Evolutionary conservation across 148 eudicot species (phyloP).

Genomic region (Heliamphora exappendiculata): DNA sequence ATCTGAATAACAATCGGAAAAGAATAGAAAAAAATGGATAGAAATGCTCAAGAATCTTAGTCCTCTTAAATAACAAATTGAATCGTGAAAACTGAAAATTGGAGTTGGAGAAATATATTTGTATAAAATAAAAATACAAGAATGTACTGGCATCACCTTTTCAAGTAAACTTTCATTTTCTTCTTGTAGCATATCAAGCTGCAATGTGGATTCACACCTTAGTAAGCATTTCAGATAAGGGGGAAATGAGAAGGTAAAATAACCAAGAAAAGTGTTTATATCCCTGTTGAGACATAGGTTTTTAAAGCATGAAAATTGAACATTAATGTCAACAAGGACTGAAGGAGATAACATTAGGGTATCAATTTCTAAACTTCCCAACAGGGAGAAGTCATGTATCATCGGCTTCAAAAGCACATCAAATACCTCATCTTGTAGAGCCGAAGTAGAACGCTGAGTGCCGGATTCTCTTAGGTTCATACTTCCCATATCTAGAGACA

Average conservation of each 20-base stretch:
- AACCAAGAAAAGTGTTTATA: background rate
- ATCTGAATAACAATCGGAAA: background rate
- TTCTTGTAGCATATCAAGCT: constrained; percentile 97
- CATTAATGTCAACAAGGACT: background rate
- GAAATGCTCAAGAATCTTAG: background rate
- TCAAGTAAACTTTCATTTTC: constrained; percentile 78
- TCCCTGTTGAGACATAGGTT: background rate
- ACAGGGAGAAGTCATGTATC: background rate
- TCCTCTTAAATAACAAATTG: background rate
- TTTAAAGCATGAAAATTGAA: background rate
- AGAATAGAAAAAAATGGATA: background rate
- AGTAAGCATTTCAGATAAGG: background rate
- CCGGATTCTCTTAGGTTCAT: constrained; percentile 56
- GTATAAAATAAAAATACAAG: background rate
- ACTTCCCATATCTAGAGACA: constrained; percentile 75
- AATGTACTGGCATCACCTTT: constrained; percentile 49
- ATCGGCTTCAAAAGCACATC: constrained; percentile 2
- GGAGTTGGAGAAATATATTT: background rate
- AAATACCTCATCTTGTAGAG: constrained; percentile 82
- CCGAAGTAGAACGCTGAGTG: constrained; percentile 53
- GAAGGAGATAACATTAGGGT: background rate
- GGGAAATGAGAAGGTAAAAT: background rate
- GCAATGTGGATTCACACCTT: constrained; percentile 26
- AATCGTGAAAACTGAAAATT: background rate
- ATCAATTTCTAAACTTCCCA: constrained; percentile 4